Evolutionary conservation across 352 stramenopile species (phyloP).

Genomic region (Globisporangium iwayamae): DNA sequence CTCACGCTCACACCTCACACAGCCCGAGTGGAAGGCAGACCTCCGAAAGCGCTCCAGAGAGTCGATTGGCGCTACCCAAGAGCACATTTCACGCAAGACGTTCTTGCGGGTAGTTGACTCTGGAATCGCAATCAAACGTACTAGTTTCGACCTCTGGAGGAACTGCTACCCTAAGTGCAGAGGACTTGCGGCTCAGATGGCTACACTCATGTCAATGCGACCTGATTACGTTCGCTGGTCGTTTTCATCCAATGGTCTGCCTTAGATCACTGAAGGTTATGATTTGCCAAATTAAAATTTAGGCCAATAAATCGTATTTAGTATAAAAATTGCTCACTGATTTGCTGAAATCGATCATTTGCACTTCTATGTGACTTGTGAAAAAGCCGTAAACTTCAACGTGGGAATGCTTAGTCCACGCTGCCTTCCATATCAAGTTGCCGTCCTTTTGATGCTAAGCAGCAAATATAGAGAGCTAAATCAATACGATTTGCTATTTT

Average conservation of each 20-base stretch:
- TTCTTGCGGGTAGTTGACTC: too few species aligned
- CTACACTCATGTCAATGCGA: constrained; percentile 15
- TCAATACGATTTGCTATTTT: background rate
- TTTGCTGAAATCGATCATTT: background rate
- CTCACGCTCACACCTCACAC: too few species aligned
- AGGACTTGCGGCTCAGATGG: background rate
- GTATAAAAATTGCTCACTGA: background rate
- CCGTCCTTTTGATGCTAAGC: too few species aligned
- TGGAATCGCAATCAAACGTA: too few species aligned
- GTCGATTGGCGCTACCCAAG: too few species aligned
- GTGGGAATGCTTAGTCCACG: background rate
- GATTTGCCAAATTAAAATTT: background rate
- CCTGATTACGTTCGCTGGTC: background rate
- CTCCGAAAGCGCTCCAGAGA: too few species aligned
- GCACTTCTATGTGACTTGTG: background rate
- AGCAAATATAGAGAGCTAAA: too few species aligned
- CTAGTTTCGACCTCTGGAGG: too few species aligned
- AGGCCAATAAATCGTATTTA: background rate
- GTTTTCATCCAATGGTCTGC: background rate
- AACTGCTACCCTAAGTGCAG: too few species aligned
- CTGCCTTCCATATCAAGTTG: background rate
- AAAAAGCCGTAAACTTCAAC: constrained; percentile 4
- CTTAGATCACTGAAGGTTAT: background rate
- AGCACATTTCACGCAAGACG: too few species aligned
- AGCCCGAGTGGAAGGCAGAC: too few species aligned